Base-by-base conservation (phyloP, 2,329 filamentous ascomycete genomes). In the Cladosporium sp. region DNA sequence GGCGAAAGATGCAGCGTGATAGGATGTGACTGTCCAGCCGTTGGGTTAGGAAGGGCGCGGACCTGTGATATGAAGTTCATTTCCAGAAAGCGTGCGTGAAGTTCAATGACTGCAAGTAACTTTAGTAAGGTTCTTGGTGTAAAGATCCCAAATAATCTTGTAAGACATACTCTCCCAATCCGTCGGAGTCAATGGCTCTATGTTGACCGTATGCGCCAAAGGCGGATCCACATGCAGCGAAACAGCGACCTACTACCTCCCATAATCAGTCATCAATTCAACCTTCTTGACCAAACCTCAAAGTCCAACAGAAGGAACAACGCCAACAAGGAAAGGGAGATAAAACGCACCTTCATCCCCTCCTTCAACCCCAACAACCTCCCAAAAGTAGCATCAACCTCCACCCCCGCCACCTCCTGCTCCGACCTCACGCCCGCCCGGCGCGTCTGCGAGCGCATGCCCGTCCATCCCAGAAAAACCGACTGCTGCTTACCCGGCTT, bases 71-170 rank as follows among this genome's bases (percentile, higher is more conserved):
- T 76, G 46, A 98, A 83, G 67, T 98, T 97, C 57, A 96, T 77
- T 65, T 98, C 93, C 43, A 98, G 76, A 64, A 97, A 98, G 13
- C 86, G 93, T 4, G 93, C 93, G 72, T 98, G 93, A 2, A 98
- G 76, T 69, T 98, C 93, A 60, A 98, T 97, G 62, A 97, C 78
- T 78, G 56, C 25, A 36, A 29, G 15, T 3, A 35, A 18, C 30
- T 7, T 54, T 50, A 50, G 20, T 18, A 33, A 35, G 5, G 18
- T 20, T 20, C 33, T 18, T 7, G n/a, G 49, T 36, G 47, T 15
- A n/a, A 48, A n/a, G 54, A 29, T 57, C n/a, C 22, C 22, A 9
- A 27, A 5, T 5, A 27, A 27, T 27, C 22, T 5, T 27, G 5
- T 27, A 4, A 27, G 22, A 66, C 74, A 55, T 72, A 78, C 77